A percentile compares a stretch with the other conserved stretches of the same genome.
Evolutionary conservation across 2,329 filamentous ascomycete species (phyloP).

Genomic region (Botryotinia convoluta): DNA sequence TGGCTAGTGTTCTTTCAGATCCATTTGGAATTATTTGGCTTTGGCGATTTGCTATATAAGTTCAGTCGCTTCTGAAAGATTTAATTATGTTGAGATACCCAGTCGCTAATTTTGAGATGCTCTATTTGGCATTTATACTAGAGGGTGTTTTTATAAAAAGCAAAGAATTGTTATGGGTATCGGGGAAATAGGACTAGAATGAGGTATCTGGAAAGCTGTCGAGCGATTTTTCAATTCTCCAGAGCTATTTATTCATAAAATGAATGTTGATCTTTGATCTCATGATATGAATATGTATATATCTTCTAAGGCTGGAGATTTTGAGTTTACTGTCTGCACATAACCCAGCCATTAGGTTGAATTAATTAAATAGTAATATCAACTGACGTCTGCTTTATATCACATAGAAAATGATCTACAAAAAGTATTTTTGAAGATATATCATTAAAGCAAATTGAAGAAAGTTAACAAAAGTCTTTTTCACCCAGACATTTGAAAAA

Average conservation of each 20-base stretch:
- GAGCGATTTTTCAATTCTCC: not conserved
- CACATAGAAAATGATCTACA: too few species aligned
- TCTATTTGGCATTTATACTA: not conserved
- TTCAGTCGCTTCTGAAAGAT: not conserved
- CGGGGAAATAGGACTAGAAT: accelerated
- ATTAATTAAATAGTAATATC: too few species aligned
- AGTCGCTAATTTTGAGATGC: not conserved
- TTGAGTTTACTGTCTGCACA: too few species aligned
- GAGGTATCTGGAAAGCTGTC: not conserved
- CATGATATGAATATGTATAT: accelerated
- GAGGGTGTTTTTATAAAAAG: not conserved
- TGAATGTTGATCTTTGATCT: accelerated
- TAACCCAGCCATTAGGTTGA: too few species aligned
- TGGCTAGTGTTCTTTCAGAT: too few species aligned
- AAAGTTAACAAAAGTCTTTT: too few species aligned
- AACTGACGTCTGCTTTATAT: too few species aligned
- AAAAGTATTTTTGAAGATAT: too few species aligned
- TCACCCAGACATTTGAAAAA: accelerated
- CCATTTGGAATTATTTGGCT: not conserved
- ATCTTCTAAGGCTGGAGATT: not conserved
- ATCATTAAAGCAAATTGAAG: too few species aligned
- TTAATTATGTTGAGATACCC: not conserved
- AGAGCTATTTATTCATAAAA: not conserved
- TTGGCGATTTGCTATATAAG: not conserved
- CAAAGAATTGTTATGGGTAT: not conserved